These are phyloP conservation scores for Sherardia arvensis DNA, from an alignment of 257 asterid species.

Conservation along the genomic window DNA sequence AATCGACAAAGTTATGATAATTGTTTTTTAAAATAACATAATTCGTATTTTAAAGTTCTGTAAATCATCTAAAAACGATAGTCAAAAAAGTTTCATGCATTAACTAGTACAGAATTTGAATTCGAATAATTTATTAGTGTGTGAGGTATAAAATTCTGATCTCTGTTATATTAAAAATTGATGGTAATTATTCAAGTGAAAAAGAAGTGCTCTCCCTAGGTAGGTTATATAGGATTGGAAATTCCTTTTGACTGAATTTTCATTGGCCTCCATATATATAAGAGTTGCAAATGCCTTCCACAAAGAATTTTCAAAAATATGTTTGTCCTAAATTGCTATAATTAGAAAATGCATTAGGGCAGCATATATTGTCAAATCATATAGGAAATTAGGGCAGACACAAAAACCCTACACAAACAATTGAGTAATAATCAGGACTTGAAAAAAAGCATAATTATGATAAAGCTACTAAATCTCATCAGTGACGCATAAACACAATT, in stretches of 20 bases:
- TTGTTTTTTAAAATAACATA: too few species aligned
- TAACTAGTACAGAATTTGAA: too few species aligned
- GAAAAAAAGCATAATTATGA: constrained; percentile 20
- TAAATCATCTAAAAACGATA: too few species aligned
- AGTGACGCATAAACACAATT: constrained; percentile 28
- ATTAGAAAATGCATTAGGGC: neutral
- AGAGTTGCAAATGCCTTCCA: constrained; percentile 9
- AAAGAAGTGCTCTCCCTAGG: constrained; percentile 19
- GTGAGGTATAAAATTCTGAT: too few species aligned
- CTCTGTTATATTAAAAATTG: too few species aligned
- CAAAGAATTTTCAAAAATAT: constrained; percentile 16
- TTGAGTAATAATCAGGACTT: neutral
- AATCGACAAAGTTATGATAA: too few species aligned
- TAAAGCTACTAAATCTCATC: constrained; percentile 1
- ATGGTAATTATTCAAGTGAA: neutral
- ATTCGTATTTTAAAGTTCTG: too few species aligned
- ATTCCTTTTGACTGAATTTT: constrained; percentile 40
- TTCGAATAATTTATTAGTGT: too few species aligned
- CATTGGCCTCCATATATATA: constrained; percentile 17
- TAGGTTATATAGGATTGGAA: constrained; percentile 33
- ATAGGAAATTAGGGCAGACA: constrained; percentile 17
- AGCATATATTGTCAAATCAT: constrained; percentile 22
- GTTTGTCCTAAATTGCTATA: neutral
- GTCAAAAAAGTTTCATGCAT: too few species aligned
- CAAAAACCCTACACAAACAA: neutral